Conservation (phyloP, 1,139 yeast genomes). For the Arxiozyma heterogenica region DNA sequence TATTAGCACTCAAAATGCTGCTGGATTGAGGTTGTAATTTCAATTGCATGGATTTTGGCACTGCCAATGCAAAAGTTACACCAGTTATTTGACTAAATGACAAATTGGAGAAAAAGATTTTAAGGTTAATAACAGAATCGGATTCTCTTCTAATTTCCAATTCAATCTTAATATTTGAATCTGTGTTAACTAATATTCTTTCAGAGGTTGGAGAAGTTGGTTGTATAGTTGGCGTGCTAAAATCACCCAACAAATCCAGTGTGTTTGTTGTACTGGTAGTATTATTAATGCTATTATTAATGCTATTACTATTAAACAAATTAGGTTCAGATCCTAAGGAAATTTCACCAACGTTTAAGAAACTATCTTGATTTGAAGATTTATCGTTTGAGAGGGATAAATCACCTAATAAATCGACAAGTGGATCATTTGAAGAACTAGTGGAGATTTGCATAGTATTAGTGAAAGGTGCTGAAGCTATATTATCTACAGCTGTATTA, state of each 20-base stretch:
- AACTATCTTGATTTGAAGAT: slow-evolving; percentile 26
- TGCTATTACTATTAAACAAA: not conserved
- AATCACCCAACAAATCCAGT: slow-evolving; percentile 39
- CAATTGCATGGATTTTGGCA: slow-evolving; percentile 63
- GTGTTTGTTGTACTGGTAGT: slow-evolving; percentile 5
- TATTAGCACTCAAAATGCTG: slow-evolving; percentile 43
- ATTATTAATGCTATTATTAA: slow-evolving; percentile 2
- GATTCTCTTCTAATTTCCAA: slow-evolving; percentile 37
- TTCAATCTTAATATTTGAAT: slow-evolving; percentile 46
- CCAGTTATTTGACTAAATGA: slow-evolving; percentile 40
- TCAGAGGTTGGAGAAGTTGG: slow-evolving; percentile 6
- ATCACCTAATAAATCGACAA: slow-evolving; percentile 39
- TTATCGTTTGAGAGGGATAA: slow-evolving; percentile 8
- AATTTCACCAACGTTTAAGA: slow-evolving; percentile 24
- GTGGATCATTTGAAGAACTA: slow-evolving; percentile 9
- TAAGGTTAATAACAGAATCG: slow-evolving; percentile 36
- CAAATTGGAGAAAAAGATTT: slow-evolving; percentile 41
- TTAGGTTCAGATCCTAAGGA: not conserved
- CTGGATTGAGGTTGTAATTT: slow-evolving; percentile 63
- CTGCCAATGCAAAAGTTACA: slow-evolving; percentile 69
- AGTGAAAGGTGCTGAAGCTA: slow-evolving; percentile 9
- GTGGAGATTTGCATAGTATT: not conserved
- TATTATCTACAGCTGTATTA: not conserved
- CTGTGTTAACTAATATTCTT: slow-evolving; percentile 35
- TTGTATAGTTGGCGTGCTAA: slow-evolving; percentile 22